Base-by-base conservation (phyloP, 139 green algal genomes). In the Chlorella sorokiniana region DNA sequence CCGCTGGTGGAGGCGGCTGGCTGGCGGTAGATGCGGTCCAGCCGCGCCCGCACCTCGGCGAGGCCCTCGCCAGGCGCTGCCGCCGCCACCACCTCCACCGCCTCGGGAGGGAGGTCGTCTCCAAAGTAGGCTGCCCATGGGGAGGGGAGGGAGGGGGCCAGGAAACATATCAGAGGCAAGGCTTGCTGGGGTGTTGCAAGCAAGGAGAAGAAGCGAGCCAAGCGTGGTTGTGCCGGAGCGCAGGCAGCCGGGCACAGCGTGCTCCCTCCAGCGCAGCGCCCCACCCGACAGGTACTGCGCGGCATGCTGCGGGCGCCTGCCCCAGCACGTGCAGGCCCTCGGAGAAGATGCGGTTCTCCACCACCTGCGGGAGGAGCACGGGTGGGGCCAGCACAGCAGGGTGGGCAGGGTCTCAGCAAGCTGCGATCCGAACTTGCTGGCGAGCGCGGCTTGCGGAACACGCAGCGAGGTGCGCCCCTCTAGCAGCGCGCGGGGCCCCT, bases 331-430 rank as follows among this genome's bases (percentile, higher is more conserved):
- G 96, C 83, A 99, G 89, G 0, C 96, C 96, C 85, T 98, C 94
- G 33, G 89, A 96, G 88, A 98, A 99, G n/a, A 99, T 86, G 9
- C 96, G 90, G 52, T 88, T 92, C 84, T 99, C 96, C n/a, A 99
- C 48, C 52, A 91, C 82, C 90, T 95, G 88, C 33, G 42, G 72
- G 31, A 29, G 51, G 27, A 25, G 11, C 14, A 59, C 11, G 41
- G 9, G 8, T 64, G 1, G 44, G 22, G 61, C 16, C 16, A 59
- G 48, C 48, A 31, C 14, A 48, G 40, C 38, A 54, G 23, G 40
- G 37, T 1, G 33, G 48, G 35, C 35, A 71, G 35, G 29, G 31
- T 23, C 61, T 14, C 16, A n/a, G n/a, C n/a, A n/a, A n/a, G n/a
- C n/a, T n/a, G n/a, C n/a, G n/a, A n/a, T n/a, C n/a, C n/a, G n/a